Evolutionary conservation across 2,329 filamentous ascomycete species (phyloP), one percentile per base, ranked within the genome.

Genomic region (Cladophialophora exuberans): DNA sequence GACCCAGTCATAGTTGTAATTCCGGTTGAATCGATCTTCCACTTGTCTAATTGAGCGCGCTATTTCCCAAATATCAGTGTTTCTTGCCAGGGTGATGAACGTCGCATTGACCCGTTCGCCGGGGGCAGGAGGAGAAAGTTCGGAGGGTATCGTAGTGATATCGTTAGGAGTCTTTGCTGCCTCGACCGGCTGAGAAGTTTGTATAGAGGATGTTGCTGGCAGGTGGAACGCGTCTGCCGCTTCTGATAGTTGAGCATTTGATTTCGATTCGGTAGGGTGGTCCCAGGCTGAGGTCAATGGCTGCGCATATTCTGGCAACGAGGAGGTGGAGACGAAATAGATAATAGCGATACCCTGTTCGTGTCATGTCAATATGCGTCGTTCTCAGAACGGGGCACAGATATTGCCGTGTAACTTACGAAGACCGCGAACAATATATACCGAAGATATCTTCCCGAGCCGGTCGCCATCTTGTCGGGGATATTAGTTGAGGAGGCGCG

Each of bases 1-100:
- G 49, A 99, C 93, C 95, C 95, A 99, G 71, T 97, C 93, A 76
- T 99, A 99, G 78, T 96, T 87, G 79, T 89, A 97, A 67, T 93
- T 89, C 67, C 86, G 85, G 78, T 99, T 99, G 84, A 99, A 99
- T 69, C 94, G 89, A 73, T 99, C 94, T 76, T 99, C 94, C 53
- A 99, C 86, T 69, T 96, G 90, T 53, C 94, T 90, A 69, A 99
- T 99, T 10, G 92, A 97, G 68, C 90, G 85, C 59, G 91, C 89
- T 69, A 99, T 96, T 46, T 99, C 94, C 94, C 94, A 99, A 23
- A 97, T 78, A 69, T 99, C 94, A 52, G 79, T 82, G 76, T 99
- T 99, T 67, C 94, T 87, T 50, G 94, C 94, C 58, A 99, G 83
- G 18, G 92, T 96, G 49, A 99, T 91, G 69, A 99, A 99, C 9